Conservation (phyloP, 192 early-diverging fungal genomes). For the Helicostylum pulchrum region DNA sequence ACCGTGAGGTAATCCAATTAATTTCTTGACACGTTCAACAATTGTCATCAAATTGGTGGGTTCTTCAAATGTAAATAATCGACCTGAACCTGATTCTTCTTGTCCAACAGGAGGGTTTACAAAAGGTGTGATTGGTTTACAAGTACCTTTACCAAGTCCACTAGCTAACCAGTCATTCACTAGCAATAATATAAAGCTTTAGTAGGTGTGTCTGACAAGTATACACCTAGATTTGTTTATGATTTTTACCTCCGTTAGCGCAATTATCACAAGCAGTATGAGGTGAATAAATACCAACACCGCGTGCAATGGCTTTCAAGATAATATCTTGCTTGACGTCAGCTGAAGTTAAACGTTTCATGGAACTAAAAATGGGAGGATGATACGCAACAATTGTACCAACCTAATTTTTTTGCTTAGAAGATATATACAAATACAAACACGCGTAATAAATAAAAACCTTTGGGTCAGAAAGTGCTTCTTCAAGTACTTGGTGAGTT, state of each 20-base stretch:
- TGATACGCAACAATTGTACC: conserved; percentile 93
- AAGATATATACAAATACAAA: no score
- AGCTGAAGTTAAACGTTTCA: conserved; percentile 72
- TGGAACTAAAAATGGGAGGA: conserved; percentile 83
- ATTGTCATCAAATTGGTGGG: conserved; percentile 51
- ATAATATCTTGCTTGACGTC: conserved; percentile 83
- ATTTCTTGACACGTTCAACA: conserved; percentile 58
- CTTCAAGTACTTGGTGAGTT: conserved; percentile 70
- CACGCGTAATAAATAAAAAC: conserved; percentile 1
- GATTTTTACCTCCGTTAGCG: conserved; percentile 56
- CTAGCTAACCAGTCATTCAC: conserved; percentile 92
- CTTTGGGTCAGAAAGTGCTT: conserved; percentile 66
- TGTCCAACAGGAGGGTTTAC: conserved; percentile 57
- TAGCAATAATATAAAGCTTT: no score
- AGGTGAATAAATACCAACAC: conserved; percentile 85
- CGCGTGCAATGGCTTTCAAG: conserved; percentile 76
- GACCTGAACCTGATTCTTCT: conserved; percentile 56
- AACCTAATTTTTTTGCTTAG: conserved; percentile 33
- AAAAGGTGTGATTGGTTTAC: conserved; percentile 34
- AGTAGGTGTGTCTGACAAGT: no score
- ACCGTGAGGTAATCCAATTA: conserved; percentile 66
- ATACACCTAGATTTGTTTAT: not conserved
- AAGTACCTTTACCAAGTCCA: conserved; percentile 51
- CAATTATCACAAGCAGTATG: conserved; percentile 88
- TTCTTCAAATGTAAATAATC: conserved; percentile 56